These are phyloP conservation scores for Eucalyptus fibrosa DNA, from an alignment of 345 rosid species.

Conservation along the genomic window DNA sequence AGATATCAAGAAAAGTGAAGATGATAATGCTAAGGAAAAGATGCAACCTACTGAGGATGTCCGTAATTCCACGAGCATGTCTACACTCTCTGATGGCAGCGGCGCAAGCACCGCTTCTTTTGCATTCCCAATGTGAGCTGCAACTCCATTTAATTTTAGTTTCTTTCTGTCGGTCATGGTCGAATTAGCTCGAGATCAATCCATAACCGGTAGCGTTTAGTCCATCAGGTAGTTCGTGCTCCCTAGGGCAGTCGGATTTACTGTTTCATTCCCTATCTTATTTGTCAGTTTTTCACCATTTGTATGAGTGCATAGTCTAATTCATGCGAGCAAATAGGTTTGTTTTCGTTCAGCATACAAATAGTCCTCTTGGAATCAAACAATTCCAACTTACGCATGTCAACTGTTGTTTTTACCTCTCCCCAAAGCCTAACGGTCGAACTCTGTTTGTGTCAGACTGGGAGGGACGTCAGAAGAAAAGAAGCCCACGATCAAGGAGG, in stretches of 20 bases:
- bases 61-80: constrained; percentile 9
- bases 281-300: not conserved
- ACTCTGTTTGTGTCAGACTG: not conserved
- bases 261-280: not conserved
- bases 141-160: not conserved
- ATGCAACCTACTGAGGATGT: not conserved
- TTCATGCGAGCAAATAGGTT: not conserved
- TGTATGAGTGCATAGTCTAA: not conserved
- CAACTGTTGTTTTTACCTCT: not conserved
- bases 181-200: not conserved
- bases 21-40: not conserved
- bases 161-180: not conserved
- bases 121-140: constrained; percentile 61
- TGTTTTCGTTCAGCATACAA: not conserved
- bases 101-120: constrained; percentile 42
- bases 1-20: not conserved
- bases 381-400: not conserved
- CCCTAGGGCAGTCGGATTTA: not conserved
- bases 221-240: not conserved
- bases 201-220: not conserved
- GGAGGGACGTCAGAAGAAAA: not conserved
- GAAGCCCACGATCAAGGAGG: not conserved
- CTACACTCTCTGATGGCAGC: constrained; percentile 23
- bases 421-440: not conserved
- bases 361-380: not conserved